These are phyloP conservation scores for Capillidium heterosporum DNA, from an alignment of 371 early-diverging fungal species.

Conservation along the genomic window DNA sequence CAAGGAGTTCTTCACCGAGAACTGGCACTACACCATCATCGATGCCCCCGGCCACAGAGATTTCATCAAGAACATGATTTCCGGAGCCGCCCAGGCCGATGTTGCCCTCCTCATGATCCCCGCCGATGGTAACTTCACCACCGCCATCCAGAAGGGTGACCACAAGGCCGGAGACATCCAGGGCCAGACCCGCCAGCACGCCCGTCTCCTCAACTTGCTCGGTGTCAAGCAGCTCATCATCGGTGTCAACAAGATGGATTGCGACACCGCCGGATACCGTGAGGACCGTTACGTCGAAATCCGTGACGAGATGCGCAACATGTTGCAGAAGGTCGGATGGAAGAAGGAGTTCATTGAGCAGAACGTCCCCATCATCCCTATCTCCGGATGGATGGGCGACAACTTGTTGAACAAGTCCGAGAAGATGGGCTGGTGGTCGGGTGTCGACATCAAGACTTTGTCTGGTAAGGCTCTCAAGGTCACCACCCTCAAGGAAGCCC, in stretches of 20 bases:
- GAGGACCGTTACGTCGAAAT: conserved; percentile 4
- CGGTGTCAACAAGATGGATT: conserved; percentile 4
- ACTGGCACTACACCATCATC: conserved; percentile 63
- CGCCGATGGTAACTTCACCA: conserved; percentile 24
- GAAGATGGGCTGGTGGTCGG: conserved; percentile 2
- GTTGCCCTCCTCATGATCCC: conserved; percentile 95
- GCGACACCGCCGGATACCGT: neutral
- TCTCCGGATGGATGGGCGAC: conserved; percentile 3
- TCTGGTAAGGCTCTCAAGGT: neutral
- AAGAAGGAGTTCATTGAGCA: conserved; percentile 5
- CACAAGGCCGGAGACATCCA: conserved; percentile 6
- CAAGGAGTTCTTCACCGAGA: conserved; percentile 68
- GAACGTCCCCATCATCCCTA: neutral
- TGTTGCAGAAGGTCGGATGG: conserved; percentile 3
- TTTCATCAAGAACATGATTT: conserved; percentile 99
- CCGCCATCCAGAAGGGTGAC: conserved; percentile 7
- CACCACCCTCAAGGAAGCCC: neutral
- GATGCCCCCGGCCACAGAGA: conserved; percentile 99
- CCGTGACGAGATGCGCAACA: neutral
- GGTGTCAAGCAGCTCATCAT: conserved; percentile 2
- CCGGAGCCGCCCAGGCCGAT: conserved; percentile 89
- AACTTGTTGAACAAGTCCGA: neutral
- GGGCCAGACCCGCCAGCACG: neutral
- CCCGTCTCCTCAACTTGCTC: conserved; percentile 1
- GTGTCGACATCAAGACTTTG: neutral